Base-by-base conservation (phyloP, 352 stramenopile species). In the Pythium plurisporium region DNA sequence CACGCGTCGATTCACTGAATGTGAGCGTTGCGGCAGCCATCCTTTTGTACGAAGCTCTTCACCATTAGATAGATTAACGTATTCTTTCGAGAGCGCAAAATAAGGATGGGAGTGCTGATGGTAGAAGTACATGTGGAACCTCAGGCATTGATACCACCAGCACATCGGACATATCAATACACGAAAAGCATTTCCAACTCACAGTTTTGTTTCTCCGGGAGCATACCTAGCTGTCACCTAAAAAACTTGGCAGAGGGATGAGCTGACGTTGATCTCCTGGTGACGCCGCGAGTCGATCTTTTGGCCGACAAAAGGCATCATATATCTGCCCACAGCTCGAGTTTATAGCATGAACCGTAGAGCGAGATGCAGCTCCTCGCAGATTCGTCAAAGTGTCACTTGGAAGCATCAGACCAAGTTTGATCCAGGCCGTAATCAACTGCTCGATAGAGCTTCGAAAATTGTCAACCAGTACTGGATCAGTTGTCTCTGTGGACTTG, bases 1-100 rank as follows among this genome's bases (percentile, higher is more conserved):
- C 82, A 9, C 69, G 59, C 27, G 83, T 93, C 5, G 80, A 93
- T 65, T 93, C 83, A 14, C 74, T 93, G 19, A 93, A 93, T 58
- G 79, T 93, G 23, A 91, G 79, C 23, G 83, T 90, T 11, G 83
- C 83, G 1, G 72, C 83, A 2, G 83, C 76, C 10, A 85, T 93
- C 47, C 69, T 93, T 27, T 67, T 93, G 29, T 91, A 93, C 48
- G 76, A 91, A 55, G 69, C 88, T 14, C 66, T 91, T n/a, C 76
- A 86, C 27, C 76, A 82, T 54, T 87, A 83, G 55, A 37, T 25
- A 2, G 14, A 48, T 34, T 1, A 19, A 42, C 8, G 20, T 19
- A 14, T 37, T n/a, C n/a, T n/a, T n/a, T n/a, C n/a, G 31, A 37
- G 31, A 37, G 31, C 31, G 8, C 36, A 56, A n/a, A n/a, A n/a